phyloP scores from a whole-genome alignment of 495 filamentous ascomycete species.

The Aspergillus homomorphus region DNA sequence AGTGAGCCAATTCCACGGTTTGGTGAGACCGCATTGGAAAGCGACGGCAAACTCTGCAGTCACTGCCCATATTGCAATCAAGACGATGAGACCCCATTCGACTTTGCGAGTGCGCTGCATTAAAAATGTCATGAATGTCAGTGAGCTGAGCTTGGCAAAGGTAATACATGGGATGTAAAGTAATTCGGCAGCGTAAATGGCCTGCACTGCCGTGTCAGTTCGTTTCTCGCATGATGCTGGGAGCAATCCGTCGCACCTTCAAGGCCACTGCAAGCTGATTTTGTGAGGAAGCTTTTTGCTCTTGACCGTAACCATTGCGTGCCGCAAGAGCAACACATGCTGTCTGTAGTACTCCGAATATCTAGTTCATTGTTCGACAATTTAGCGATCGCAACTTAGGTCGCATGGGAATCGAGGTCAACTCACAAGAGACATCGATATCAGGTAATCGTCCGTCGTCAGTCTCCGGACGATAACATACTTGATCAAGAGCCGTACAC shows the following conservation, averaged over 20 bases:
- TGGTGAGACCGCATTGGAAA: constrained; percentile 24
- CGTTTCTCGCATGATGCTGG: neutral
- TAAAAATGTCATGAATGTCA: constrained; percentile 22
- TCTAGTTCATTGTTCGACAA: neutral
- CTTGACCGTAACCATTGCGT: constrained; percentile 1
- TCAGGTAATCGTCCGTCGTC: constrained; percentile 1
- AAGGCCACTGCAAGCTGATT: neutral
- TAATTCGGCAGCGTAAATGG: constrained; percentile 15
- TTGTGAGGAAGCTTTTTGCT: neutral
- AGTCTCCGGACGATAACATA: neutral
- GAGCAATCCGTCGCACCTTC: neutral
- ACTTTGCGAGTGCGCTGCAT: constrained; percentile 14
- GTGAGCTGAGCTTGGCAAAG: constrained; percentile 22
- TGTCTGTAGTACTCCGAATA: neutral
- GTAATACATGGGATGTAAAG: constrained; percentile 21
- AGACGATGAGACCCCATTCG: constrained; percentile 15
- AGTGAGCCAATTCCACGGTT: constrained; percentile 22
- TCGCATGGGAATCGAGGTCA: too few relatives aligned
- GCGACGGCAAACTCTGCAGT: constrained; percentile 21
- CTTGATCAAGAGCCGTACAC: neutral
- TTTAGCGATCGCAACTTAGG: too few relatives aligned
- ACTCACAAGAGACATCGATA: neutral
- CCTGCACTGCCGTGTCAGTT: neutral
- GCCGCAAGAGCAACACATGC: neutral
- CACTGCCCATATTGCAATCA: constrained; percentile 18